These are phyloP conservation scores for Aspergillus vadensis DNA, from an alignment of 2,329 filamentous ascomycete genomes.

Conservation along the genomic window DNA sequence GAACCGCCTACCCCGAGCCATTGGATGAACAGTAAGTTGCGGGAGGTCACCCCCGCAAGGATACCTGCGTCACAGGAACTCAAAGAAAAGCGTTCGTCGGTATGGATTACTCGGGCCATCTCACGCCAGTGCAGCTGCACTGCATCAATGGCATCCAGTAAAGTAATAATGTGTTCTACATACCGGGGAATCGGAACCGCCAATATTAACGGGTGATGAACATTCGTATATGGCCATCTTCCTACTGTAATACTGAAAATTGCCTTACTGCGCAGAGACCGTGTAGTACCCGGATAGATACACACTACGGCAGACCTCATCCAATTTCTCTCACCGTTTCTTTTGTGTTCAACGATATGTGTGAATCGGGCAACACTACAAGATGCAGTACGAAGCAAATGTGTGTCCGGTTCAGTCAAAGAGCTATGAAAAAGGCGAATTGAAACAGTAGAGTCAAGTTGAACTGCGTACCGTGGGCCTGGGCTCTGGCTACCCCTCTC, in stretches of 20 bases:
- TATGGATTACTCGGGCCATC: background rate
- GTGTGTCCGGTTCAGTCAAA: background rate
- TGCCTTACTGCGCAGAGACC: background rate
- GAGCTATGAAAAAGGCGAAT: background rate
- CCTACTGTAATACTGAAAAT: background rate
- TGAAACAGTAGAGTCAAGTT: background rate
- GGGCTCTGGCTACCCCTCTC: background rate
- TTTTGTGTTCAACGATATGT: background rate
- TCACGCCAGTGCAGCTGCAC: background rate
- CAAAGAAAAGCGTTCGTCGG: background rate
- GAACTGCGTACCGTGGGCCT: background rate
- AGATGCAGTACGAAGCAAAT: background rate
- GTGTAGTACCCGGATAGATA: conserved; percentile 2
- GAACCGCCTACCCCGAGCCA: background rate
- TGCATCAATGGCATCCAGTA: background rate
- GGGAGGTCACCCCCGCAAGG: background rate
- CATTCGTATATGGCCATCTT: background rate
- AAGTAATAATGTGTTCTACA: background rate
- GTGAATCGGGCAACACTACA: background rate
- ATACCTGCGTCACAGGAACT: background rate
- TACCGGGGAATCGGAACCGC: background rate
- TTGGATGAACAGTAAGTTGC: background rate
- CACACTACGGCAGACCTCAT: background rate
- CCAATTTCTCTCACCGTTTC: background rate
- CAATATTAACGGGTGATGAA: background rate